Conservation (phyloP, 2,329 filamentous ascomycete genomes). For the Colletotrichum neosansevieriae region DNA sequence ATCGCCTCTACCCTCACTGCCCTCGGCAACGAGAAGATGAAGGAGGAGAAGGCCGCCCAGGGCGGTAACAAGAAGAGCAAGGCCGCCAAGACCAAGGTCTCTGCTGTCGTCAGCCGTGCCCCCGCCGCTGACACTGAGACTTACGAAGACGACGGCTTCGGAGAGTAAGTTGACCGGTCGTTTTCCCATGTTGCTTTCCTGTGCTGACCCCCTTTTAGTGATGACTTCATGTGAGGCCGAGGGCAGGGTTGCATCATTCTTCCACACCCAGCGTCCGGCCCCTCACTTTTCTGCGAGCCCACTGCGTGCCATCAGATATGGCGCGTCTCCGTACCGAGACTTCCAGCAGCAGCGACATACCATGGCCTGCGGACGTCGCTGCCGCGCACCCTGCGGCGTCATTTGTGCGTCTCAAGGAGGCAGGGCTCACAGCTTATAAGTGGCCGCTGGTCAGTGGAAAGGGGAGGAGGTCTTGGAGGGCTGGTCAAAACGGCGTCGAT, state of each 20-base stretch:
- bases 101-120: slow-evolving; percentile 75
- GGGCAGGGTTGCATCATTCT: slow-evolving; percentile 37
- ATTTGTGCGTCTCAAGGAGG: slow-evolving; percentile 6
- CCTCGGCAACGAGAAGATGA: slow-evolving; percentile 96
- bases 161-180: slow-evolving; percentile 75
- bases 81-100: slow-evolving; percentile 94
- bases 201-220: slow-evolving; percentile 57
- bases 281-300: slow-evolving; percentile 11
- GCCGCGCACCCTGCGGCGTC: slow-evolving; percentile 14
- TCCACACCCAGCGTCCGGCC: slow-evolving; percentile 27
- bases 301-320: slow-evolving; percentile 18
- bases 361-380: neutral
- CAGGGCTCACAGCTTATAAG: slow-evolving; percentile 11
- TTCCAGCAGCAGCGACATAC: slow-evolving; percentile 12
- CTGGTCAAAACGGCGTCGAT: slow-evolving; percentile 1
- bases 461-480: neutral
- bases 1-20: slow-evolving; percentile 88
- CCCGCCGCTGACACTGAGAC: slow-evolving; percentile 76
- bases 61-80: slow-evolving; percentile 98
- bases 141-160: slow-evolving; percentile 84
- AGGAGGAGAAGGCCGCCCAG: slow-evolving; percentile 94
- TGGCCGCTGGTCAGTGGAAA: slow-evolving; percentile 16
- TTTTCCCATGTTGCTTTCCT: neutral
- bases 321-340: slow-evolving; percentile 26
- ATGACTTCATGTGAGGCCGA: slow-evolving; percentile 77